Conservation (phyloP, 345 rosid genomes). For the Combretum micranthum region DNA sequence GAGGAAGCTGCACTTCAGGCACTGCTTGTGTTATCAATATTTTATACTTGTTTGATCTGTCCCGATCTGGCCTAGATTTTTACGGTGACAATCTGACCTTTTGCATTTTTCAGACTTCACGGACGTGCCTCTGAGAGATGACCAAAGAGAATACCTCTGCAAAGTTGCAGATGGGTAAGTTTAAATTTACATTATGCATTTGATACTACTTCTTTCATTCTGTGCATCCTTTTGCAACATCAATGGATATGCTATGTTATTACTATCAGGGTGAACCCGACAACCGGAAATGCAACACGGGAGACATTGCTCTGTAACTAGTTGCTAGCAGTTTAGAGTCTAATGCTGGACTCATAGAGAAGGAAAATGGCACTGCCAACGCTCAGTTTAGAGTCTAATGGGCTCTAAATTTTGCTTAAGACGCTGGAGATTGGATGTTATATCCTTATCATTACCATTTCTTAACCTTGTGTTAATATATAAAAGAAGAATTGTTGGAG, state of each 20-base stretch:
- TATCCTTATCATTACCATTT: no score
- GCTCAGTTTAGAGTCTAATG: no score
- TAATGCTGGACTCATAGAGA: background rate
- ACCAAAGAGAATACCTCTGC: conserved; percentile 83
- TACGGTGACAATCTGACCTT: background rate
- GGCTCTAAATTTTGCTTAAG: no score
- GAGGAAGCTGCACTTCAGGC: no score
- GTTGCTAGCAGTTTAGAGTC: background rate
- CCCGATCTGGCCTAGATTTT: no score
- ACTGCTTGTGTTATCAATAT: no score
- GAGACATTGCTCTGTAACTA: conserved; percentile 80
- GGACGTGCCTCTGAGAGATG: conserved; percentile 87
- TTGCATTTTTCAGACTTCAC: conserved; percentile 60
- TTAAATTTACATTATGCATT: background rate
- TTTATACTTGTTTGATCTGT: no score
- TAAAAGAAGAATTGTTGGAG: no score
- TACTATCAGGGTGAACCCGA: conserved; percentile 51
- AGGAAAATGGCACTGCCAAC: no score
- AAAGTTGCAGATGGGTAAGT: conserved; percentile 81
- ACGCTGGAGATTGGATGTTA: no score
- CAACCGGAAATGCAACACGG: conserved; percentile 74
- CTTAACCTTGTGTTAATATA: no score
- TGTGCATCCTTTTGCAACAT: background rate
- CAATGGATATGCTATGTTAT: background rate
- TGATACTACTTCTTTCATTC: background rate